These are phyloP conservation scores for Cryptococcus sp. DNA, from an alignment of 1,284 basidiomycete genomes.

Conservation along the genomic window DNA sequence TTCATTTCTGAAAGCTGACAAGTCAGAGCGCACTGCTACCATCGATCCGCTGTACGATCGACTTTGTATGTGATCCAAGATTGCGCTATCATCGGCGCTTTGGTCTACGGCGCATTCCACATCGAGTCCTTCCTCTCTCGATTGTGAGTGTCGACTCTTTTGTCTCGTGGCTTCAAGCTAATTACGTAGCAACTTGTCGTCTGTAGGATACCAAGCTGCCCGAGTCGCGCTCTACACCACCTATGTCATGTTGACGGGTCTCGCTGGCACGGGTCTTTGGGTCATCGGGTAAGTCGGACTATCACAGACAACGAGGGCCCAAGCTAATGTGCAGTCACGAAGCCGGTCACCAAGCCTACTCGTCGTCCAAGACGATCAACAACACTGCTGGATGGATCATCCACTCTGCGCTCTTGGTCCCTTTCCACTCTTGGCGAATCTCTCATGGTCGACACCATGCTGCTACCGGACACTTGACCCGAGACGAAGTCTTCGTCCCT, in stretches of 20 bases:
- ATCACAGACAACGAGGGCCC: not conserved
- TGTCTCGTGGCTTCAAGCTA: constrained; percentile 7
- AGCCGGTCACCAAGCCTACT: constrained; percentile 95
- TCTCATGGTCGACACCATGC: constrained; percentile 97
- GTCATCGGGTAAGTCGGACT: constrained; percentile 60
- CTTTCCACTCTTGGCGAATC: constrained; percentile 97
- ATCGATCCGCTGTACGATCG: constrained; percentile 81
- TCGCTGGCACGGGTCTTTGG: constrained; percentile 91
- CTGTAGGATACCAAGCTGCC: constrained; percentile 49
- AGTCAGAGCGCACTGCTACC: constrained; percentile 76
- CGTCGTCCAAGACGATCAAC: constrained; percentile 90
- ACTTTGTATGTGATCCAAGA: constrained; percentile 80
- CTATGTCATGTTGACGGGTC: constrained; percentile 77
- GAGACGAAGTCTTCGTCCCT: constrained; percentile 97
- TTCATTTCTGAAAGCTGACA: too few species aligned
- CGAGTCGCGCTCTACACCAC: constrained; percentile 66
- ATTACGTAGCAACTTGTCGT: constrained; percentile 38
- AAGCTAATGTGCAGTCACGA: constrained; percentile 45
- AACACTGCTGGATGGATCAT: constrained; percentile 90
- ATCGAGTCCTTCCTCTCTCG: constrained; percentile 54
- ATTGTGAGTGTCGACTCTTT: constrained; percentile 39
- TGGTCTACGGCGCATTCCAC: constrained; percentile 66
- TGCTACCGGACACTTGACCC: constrained; percentile 85
- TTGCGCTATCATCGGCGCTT: constrained; percentile 59
- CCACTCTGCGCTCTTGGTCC: constrained; percentile 88